phyloP scores from a whole-genome alignment of 176 grass and related monocot species.

The Calamus simplicifolius region DNA sequence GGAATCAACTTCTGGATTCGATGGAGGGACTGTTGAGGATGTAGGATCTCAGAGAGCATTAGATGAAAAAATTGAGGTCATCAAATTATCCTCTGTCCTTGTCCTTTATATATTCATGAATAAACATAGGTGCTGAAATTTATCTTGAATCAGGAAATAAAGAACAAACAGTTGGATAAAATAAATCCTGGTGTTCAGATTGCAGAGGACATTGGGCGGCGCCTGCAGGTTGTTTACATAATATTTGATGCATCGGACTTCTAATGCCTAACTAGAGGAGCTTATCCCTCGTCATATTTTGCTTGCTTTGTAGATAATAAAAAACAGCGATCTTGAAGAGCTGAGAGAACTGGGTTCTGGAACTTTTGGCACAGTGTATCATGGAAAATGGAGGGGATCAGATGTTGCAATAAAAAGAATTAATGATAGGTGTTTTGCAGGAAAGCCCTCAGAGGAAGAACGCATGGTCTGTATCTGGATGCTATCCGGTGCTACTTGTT shows the following conservation, averaged over 20 bases:
- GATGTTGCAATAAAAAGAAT: conserved; percentile 29
- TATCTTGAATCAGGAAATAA: conserved; percentile 36
- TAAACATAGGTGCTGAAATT: neutral
- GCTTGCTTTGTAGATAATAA: conserved; percentile 6
- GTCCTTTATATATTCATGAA: no score
- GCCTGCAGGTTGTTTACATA: conserved; percentile 47
- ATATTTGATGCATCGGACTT: no score
- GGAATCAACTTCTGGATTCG: neutral
- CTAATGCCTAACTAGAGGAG: no score
- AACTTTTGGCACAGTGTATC: conserved; percentile 22
- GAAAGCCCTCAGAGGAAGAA: conserved; percentile 13
- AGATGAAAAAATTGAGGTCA: conserved; percentile 69
- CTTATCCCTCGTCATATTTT: no score
- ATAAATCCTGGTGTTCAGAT: conserved; percentile 38
- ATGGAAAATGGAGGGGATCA: conserved; percentile 29
- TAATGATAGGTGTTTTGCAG: conserved; percentile 15
- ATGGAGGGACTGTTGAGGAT: conserved; percentile 20
- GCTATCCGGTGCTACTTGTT: neutral
- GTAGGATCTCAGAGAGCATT: conserved; percentile 19
- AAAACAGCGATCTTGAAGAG: conserved; percentile 19
- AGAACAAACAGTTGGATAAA: conserved; percentile 49
- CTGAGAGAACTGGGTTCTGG: conserved; percentile 20
- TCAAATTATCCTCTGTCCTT: neutral
- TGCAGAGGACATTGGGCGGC: conserved; percentile 43
- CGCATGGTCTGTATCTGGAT: neutral